Percentiles rank a stretch among this genome's conserved stretches.
These are phyloP conservation scores for Bacterosira constricta DNA, from an alignment of 108 stramenopile species.

Conservation along the genomic window DNA sequence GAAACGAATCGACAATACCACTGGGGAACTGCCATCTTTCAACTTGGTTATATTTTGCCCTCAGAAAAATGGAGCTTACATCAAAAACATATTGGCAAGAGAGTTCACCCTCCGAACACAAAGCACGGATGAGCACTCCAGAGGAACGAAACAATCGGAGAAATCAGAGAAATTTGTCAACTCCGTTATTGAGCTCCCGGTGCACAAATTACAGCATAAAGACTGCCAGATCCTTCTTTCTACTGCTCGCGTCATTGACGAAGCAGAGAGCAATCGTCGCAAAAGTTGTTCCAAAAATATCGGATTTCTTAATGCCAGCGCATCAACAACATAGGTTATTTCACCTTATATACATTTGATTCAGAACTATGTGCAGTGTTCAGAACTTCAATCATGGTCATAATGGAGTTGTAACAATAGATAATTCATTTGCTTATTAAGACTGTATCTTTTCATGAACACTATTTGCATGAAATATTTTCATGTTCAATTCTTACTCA, in stretches of 20 bases:
- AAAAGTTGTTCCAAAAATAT: slow-evolving; percentile 21
- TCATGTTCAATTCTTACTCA: too few species aligned
- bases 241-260: slow-evolving; percentile 10
- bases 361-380: background rate
- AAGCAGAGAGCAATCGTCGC: slow-evolving; percentile 10
- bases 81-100: slow-evolving; percentile 7
- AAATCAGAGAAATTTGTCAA: background rate
- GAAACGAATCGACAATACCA: slow-evolving; percentile 17
- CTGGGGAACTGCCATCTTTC: background rate
- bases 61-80: slow-evolving; percentile 31
- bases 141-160: background rate
- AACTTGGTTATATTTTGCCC: slow-evolving; percentile 74
- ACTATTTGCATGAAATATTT: too few species aligned
- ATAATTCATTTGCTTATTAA: background rate
- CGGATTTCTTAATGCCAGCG: slow-evolving; percentile 18
- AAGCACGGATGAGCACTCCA: too few species aligned
- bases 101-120: too few species aligned
- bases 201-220: slow-evolving; percentile 20
- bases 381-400: background rate
- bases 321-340: background rate
- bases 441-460: too few species aligned
- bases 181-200: slow-evolving; percentile 27
- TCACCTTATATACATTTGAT: background rate
- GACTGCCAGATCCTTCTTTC: slow-evolving; percentile 45
- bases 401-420: background rate